These are phyloP conservation scores for Naematelia aurantialba DNA, from an alignment of 768 basidiomycete genomes.

Conservation along the genomic window DNA sequence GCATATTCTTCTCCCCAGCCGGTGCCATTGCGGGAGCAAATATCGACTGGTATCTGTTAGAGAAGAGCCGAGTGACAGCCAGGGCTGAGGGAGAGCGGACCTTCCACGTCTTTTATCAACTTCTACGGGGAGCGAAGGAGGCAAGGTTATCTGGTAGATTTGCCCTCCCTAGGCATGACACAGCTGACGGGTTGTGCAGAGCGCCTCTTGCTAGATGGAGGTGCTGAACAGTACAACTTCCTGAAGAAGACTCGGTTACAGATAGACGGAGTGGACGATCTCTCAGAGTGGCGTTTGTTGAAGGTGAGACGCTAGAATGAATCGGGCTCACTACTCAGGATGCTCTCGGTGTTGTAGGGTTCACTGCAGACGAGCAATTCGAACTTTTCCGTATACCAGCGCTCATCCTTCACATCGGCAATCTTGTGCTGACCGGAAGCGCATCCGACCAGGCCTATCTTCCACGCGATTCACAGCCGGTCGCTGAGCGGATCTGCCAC, in stretches of 20 bases:
- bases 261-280: constrained; percentile 93
- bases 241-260: constrained; percentile 82
- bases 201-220: constrained; percentile 67
- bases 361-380: constrained; percentile 74
- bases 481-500: constrained; percentile 66
- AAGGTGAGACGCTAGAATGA: constrained; percentile 56
- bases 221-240: constrained; percentile 79
- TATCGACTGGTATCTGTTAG: constrained; percentile 97
- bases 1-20: constrained; percentile 86
- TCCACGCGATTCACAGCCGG: constrained; percentile 56
- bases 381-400: constrained; percentile 93
- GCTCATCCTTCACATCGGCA: constrained; percentile 90
- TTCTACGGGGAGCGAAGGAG: constrained; percentile 69
- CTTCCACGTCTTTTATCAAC: constrained; percentile 96
- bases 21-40: constrained; percentile 96
- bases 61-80: constrained; percentile 91
- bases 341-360: constrained; percentile 86
- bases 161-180: constrained; percentile 12
- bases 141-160: constrained; percentile 62
- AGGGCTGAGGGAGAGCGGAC: constrained; percentile 82
- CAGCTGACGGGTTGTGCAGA: constrained; percentile 54
- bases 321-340: constrained; percentile 52
- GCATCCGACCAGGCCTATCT: constrained; percentile 71
- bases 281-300: constrained; percentile 76
- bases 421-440: constrained; percentile 75